A percentile compares a stretch with the other conserved stretches of the same genome.
Evolutionary conservation across 805 yeast genomes (phyloP).

Genomic region (Hanseniaspora vineae): DNA sequence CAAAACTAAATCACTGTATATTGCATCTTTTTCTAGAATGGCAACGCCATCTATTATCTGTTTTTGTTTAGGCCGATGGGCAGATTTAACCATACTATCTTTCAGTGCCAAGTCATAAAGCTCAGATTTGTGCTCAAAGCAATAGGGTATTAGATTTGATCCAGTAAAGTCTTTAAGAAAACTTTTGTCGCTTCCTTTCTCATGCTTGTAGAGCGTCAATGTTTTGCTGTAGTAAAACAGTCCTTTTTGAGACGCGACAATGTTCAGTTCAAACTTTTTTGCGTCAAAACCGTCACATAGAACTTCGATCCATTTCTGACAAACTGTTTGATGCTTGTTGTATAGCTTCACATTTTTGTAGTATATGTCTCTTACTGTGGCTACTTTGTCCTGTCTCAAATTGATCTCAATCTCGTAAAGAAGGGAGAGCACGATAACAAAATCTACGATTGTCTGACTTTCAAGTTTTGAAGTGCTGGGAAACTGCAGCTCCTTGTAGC

Average conservation of each 20-base stretch:
- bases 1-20: slow-evolving; percentile 25
- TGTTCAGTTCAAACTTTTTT: slow-evolving; percentile 29
- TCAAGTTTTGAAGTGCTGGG: neutral
- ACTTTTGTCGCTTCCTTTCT: neutral
- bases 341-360: slow-evolving; percentile 49
- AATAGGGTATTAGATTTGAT: slow-evolving; percentile 29
- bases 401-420: slow-evolving; percentile 1
- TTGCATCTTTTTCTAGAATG: slow-evolving; percentile 43
- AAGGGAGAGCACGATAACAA: slow-evolving; percentile 2
- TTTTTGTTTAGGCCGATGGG: neutral
- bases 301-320: slow-evolving; percentile 28
- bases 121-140: neutral
- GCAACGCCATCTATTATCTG: slow-evolving; percentile 15
- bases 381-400: neutral
- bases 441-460: neutral
- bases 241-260: slow-evolving; percentile 53
- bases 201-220: too few species aligned
- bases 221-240: slow-evolving; percentile 23
- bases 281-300: slow-evolving; percentile 29
- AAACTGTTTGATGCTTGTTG: slow-evolving; percentile 27
- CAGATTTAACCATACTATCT: too few species aligned
- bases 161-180: neutral
- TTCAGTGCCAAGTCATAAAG: too few species aligned
- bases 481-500: too few species aligned
- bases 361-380: slow-evolving; percentile 44